Percentiles rank a stretch among this genome's conserved stretches.
phyloP scores from a whole-genome alignment of 768 basidiomycete species.

The Candolleomyces eurysporus region DNA sequence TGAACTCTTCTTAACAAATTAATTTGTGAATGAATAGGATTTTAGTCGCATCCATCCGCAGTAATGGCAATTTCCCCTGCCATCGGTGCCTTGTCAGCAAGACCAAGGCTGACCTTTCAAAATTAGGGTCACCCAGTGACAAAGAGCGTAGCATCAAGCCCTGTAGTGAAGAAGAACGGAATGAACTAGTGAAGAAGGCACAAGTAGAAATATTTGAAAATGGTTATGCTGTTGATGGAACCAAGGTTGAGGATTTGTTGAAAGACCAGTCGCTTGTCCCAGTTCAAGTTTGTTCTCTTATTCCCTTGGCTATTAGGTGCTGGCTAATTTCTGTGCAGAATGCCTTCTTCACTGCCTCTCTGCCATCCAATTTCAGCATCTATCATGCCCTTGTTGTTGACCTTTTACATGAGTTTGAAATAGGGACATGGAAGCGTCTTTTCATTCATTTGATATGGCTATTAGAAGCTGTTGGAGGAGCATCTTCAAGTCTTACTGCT shows the following conservation, averaged over 20 bases:
- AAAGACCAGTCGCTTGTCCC: neutral
- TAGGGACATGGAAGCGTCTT: constrained; percentile 35
- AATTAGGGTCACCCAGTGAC: neutral
- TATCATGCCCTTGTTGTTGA: constrained; percentile 30
- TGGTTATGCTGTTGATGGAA: neutral
- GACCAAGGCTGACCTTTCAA: neutral
- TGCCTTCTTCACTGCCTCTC: neutral
- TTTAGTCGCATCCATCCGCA: neutral
- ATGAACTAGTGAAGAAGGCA: neutral
- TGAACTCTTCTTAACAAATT: too few species aligned
- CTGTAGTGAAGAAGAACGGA: neutral
- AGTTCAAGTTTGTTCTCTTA: neutral
- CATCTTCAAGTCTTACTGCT: neutral
- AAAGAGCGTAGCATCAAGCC: neutral
- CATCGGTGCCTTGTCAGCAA: neutral
- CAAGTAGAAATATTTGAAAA: neutral
- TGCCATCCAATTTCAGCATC: neutral
- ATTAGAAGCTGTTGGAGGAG: constrained; percentile 16
- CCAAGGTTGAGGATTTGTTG: neutral
- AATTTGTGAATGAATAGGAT: too few species aligned
- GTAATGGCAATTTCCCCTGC: neutral
- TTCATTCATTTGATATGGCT: constrained; percentile 35
- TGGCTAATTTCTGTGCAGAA: neutral
- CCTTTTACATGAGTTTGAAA: constrained; percentile 37
- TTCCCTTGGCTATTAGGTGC: too few species aligned